Conservation (phyloP, 2,329 filamentous ascomycete genomes). For the Pseudogymnoascus sp. region DNA sequence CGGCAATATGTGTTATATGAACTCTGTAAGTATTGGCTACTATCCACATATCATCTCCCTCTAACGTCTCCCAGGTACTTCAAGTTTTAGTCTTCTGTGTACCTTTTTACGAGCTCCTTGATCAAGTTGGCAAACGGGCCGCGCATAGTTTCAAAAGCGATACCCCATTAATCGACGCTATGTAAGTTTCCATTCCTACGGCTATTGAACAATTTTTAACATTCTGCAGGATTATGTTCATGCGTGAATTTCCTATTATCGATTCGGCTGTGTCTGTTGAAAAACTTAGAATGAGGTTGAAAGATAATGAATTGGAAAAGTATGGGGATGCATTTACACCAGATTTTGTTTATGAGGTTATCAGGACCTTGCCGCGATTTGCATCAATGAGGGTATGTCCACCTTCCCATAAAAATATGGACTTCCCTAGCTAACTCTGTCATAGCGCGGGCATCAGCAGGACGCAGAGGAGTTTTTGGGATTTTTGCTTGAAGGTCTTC, state of each 20-base stretch:
- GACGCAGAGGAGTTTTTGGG: slow-evolving; percentile 96
- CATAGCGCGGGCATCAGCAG: slow-evolving; percentile 84
- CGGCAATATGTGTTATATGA: slow-evolving; percentile 99
- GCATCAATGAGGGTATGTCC: slow-evolving; percentile 75
- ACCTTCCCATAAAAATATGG: slow-evolving; percentile 7
- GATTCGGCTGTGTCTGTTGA: slow-evolving; percentile 69
- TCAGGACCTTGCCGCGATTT: slow-evolving; percentile 78
- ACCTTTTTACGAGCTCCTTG: slow-evolving; percentile 90
- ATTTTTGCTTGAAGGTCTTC: slow-evolving; percentile 83
- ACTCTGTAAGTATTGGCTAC: slow-evolving; percentile 63
- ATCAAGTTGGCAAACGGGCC: slow-evolving; percentile 75
- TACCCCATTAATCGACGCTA: slow-evolving; percentile 85
- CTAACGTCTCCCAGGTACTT: slow-evolving; percentile 59
- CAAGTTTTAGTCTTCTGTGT: slow-evolving; percentile 91
- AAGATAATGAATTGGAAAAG: slow-evolving; percentile 75
- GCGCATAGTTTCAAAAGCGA: slow-evolving; percentile 91
- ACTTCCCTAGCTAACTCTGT: slow-evolving; percentile 19
- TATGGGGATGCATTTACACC: slow-evolving; percentile 89
- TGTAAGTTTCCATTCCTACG: slow-evolving; percentile 49
- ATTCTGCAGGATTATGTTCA: slow-evolving; percentile 73
- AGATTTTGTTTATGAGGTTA: slow-evolving; percentile 91
- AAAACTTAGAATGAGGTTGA: slow-evolving; percentile 64
- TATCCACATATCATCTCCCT: not conserved
- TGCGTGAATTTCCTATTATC: slow-evolving; percentile 83
- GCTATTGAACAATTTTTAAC: slow-evolving; percentile 11